phyloP scores from a whole-genome alignment of 2,329 filamentous ascomycete species.

The Lanzia echinophila region DNA sequence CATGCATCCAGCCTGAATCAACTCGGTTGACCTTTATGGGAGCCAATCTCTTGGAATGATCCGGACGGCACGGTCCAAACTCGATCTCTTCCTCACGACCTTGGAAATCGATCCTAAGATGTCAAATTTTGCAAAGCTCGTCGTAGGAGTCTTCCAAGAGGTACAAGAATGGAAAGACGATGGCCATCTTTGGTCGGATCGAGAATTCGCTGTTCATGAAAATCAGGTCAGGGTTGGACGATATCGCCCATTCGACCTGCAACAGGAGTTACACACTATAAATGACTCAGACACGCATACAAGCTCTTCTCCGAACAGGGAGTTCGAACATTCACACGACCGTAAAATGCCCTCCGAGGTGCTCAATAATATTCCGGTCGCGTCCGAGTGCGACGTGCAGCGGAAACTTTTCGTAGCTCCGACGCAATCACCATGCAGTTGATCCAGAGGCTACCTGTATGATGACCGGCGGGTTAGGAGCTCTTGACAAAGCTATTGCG shows the following conservation, averaged over 20 bases:
- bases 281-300: neutral
- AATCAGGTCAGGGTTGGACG: neutral
- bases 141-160: neutral
- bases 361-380: too few relatives aligned
- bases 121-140: neutral
- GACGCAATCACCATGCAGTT: neutral
- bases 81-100: neutral
- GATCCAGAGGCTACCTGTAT: conserved; percentile 26
- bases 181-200: neutral
- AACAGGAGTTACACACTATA: neutral
- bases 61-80: neutral
- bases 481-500: conserved; percentile 33
- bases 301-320: neutral
- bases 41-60: neutral
- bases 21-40: neutral
- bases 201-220: neutral
- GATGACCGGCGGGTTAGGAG: conserved; percentile 37
- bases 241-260: neutral
- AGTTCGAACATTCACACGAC: too few relatives aligned
- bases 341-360: too few relatives aligned
- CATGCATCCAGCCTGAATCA: neutral
- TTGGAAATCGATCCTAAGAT: neutral
- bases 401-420: neutral
- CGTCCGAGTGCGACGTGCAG: too few relatives aligned
- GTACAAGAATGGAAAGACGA: neutral